Evolutionary conservation across 225 moss, liverwort and hornwort species (phyloP).

Genomic region (Pseudoscleropodium purum): DNA sequence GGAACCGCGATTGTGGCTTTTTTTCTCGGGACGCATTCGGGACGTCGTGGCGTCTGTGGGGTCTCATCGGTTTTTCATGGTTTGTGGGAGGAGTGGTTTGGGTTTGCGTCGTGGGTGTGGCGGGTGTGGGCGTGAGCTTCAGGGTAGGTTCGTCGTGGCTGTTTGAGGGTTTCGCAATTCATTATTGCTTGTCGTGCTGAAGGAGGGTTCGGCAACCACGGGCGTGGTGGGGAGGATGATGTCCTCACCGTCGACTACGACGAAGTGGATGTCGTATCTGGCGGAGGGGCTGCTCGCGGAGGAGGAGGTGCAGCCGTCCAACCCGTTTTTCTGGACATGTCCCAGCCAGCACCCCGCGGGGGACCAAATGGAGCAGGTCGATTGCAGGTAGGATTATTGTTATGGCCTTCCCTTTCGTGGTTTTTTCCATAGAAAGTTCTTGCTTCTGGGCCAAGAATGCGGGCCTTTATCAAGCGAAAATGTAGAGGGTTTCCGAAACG

Average conservation of each 20-base stretch:
- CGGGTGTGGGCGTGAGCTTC: neutral
- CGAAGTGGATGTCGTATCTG: constrained; percentile 91
- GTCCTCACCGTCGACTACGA: constrained; percentile 85
- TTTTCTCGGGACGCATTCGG: neutral
- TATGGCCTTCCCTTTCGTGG: neutral
- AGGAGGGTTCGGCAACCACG: neutral
- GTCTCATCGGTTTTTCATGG: neutral
- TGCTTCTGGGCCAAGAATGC: neutral
- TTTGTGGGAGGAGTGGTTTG: neutral
- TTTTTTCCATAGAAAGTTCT: neutral
- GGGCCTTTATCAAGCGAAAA: neutral
- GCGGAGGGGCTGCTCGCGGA: constrained; percentile 66
- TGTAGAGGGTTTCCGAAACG: neutral
- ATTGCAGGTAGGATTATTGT: constrained; percentile 30
- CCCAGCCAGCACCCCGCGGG: constrained; percentile 12
- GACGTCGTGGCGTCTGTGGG: neutral
- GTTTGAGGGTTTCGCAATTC: neutral
- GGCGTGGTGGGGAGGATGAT: constrained; percentile 27
- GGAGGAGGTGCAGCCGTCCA: constrained; percentile 73
- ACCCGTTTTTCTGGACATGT: constrained; percentile 56
- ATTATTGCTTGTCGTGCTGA: neutral
- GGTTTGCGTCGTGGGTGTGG: neutral
- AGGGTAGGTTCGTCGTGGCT: neutral
- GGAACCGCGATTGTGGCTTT: neutral
- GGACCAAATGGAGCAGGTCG: constrained; percentile 45